These are phyloP conservation scores for Mortierella sp. DNA, from an alignment of 371 early-diverging fungal species.

Conservation along the genomic window DNA sequence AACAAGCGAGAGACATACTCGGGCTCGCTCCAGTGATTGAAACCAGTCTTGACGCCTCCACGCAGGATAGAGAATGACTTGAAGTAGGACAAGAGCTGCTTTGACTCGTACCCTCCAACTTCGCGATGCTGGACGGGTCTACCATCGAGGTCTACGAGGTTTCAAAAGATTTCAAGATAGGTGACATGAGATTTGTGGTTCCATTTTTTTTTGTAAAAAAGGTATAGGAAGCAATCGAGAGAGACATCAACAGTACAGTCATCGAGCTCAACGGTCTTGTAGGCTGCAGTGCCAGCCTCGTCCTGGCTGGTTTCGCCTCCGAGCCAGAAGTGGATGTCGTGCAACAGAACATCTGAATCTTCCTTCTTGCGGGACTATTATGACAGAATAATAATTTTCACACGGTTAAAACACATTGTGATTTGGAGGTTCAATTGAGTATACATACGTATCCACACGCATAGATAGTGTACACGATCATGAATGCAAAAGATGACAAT, in stretches of 20 bases:
- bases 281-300: slow-evolving; percentile 91
- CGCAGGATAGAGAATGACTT: slow-evolving; percentile 64
- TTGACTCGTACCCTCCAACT: slow-evolving; percentile 77
- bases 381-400: background rate
- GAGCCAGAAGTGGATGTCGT: slow-evolving; percentile 91
- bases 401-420: background rate
- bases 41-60: slow-evolving; percentile 87
- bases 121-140: slow-evolving; percentile 86
- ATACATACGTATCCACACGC: background rate
- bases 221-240: too few species aligned
- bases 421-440: background rate
- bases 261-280: slow-evolving; percentile 91
- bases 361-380: slow-evolving; percentile 75
- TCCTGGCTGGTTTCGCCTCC: slow-evolving; percentile 80
- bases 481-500: background rate
- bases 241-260: slow-evolving; percentile 67
- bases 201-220: background rate
- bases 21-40: slow-evolving; percentile 76
- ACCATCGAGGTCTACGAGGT: slow-evolving; percentile 68
- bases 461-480: background rate
- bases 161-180: background rate
- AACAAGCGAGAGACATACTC: slow-evolving; percentile 74
- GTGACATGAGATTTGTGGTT: background rate
- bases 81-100: slow-evolving; percentile 78
- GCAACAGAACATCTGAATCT: slow-evolving; percentile 68